phyloP scores from a whole-genome alignment of 192 early-diverging fungal genomes.

The Thoreauomyces humboldtii region DNA sequence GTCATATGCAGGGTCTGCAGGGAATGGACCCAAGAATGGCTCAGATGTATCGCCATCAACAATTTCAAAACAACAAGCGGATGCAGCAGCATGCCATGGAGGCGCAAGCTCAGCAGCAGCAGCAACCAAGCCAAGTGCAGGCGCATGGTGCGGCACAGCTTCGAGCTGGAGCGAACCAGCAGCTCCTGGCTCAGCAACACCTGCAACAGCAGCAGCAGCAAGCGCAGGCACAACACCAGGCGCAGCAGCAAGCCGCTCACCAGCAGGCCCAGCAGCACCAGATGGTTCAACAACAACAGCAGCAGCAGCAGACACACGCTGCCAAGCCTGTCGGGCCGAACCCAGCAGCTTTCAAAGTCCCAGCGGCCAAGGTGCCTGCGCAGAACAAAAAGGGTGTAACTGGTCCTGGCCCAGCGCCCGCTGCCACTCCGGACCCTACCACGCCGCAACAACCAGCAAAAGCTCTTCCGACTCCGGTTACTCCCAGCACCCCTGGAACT shows the following conservation, averaged over 20 bases:
- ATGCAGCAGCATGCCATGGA: not conserved
- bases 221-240: constrained; percentile 8
- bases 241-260: constrained; percentile 8
- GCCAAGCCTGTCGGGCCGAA: not conserved
- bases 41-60: not conserved
- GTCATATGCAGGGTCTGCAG: not conserved
- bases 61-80: not conserved
- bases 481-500: too few species aligned
- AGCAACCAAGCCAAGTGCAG: not conserved
- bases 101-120: not conserved
- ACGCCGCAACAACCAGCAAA: not conserved
- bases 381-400: not conserved
- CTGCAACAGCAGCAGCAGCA: constrained; percentile 3
- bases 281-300: not conserved
- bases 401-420: not conserved
- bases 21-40: not conserved
- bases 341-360: not conserved
- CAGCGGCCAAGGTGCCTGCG: not conserved
- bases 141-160: too few species aligned
- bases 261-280: not conserved
- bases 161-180: too few species aligned
- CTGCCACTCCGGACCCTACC: not conserved
- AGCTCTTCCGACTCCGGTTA: too few species aligned
- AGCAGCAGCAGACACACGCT: not conserved
- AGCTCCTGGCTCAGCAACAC: not conserved